Conservation (phyloP, 495 filamentous ascomycete genomes). For the Hyaloscypha bicolor region DNA sequence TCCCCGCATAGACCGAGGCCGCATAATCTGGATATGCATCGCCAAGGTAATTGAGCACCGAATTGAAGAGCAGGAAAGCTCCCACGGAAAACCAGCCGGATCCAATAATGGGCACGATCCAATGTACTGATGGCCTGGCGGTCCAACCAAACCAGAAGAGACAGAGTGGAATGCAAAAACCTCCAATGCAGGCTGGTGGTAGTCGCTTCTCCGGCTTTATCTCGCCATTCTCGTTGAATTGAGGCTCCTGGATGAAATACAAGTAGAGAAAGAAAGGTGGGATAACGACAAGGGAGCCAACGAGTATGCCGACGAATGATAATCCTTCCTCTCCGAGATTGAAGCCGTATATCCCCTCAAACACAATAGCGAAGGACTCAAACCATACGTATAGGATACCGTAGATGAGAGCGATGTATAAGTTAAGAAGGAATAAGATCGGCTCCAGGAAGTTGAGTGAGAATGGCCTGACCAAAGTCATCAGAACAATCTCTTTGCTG, state of each 20-base stretch:
- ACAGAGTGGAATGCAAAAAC: slow-evolving; percentile 51
- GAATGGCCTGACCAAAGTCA: slow-evolving; percentile 32
- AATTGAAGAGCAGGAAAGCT: slow-evolving; percentile 58
- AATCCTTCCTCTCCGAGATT: slow-evolving; percentile 49
- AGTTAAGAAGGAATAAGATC: slow-evolving; percentile 47
- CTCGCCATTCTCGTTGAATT: slow-evolving; percentile 39
- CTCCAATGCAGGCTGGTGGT: slow-evolving; percentile 56
- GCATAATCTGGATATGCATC: slow-evolving; percentile 43
- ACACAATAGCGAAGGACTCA: slow-evolving; percentile 56
- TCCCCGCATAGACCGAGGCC: slow-evolving; percentile 51
- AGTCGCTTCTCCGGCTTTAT: slow-evolving; percentile 51
- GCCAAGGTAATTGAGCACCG: slow-evolving; percentile 44
- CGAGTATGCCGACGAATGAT: slow-evolving; percentile 55
- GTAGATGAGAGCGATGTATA: slow-evolving; percentile 58
- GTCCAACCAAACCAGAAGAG: slow-evolving; percentile 66
- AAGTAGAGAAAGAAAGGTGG: slow-evolving; percentile 37
- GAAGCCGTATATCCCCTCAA: slow-evolving; percentile 54
- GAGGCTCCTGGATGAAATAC: slow-evolving; percentile 21
- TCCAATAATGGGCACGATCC: slow-evolving; percentile 41
- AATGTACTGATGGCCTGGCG: slow-evolving; percentile 32
- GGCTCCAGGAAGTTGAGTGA: slow-evolving; percentile 60
- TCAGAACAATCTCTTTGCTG: slow-evolving; percentile 15
- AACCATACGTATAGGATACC: slow-evolving; percentile 61
- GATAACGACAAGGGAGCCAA: slow-evolving; percentile 44
- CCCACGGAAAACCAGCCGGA: slow-evolving; percentile 54